Evolutionary conservation across 1,284 basidiomycete genomes (phyloP).

Genomic region (Microbotryum saponariae): DNA sequence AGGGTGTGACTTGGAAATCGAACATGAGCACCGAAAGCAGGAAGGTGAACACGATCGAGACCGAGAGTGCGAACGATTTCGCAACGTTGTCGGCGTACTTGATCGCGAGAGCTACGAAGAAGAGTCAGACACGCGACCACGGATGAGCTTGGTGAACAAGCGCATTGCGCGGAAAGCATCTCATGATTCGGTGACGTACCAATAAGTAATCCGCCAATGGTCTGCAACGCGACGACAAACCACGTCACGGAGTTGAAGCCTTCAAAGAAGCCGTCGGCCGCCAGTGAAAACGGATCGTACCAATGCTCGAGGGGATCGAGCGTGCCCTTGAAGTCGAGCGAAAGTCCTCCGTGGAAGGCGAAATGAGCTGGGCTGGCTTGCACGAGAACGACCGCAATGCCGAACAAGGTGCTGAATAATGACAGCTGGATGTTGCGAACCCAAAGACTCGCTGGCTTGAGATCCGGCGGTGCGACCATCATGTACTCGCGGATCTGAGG

Average conservation of each 20-base stretch:
- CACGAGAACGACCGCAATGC: slow-evolving; percentile 36
- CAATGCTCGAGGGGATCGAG: slow-evolving; percentile 35
- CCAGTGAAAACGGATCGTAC: slow-evolving; percentile 21
- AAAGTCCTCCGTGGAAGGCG: slow-evolving; percentile 14
- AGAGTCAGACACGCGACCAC: not conserved
- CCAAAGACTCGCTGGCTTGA: slow-evolving; percentile 37
- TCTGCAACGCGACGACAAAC: slow-evolving; percentile 40
- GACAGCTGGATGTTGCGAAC: slow-evolving; percentile 42
- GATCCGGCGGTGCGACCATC: slow-evolving; percentile 6
- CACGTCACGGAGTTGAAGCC: slow-evolving; percentile 40
- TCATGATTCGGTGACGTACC: slow-evolving; percentile 36
- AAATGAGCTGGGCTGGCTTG: slow-evolving; percentile 30
- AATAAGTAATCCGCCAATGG: slow-evolving; percentile 40
- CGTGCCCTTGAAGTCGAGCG: slow-evolving; percentile 28
- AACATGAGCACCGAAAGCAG: slow-evolving; percentile 37
- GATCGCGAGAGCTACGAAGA: slow-evolving; percentile 30
- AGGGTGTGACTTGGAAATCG: slow-evolving; percentile 33
- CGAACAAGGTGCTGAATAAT: slow-evolving; percentile 38
- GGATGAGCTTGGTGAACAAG: slow-evolving; percentile 21
- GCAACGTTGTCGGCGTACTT: slow-evolving; percentile 43
- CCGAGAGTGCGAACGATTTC: slow-evolving; percentile 41
- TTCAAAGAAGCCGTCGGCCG: slow-evolving; percentile 30
- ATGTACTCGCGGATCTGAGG: slow-evolving; percentile 16
- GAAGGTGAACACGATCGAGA: slow-evolving; percentile 42
- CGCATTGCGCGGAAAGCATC: slow-evolving; percentile 33